Evolutionary conservation across 1,284 basidiomycete species (phyloP).

Genomic region (Austroboletus niveus): DNA sequence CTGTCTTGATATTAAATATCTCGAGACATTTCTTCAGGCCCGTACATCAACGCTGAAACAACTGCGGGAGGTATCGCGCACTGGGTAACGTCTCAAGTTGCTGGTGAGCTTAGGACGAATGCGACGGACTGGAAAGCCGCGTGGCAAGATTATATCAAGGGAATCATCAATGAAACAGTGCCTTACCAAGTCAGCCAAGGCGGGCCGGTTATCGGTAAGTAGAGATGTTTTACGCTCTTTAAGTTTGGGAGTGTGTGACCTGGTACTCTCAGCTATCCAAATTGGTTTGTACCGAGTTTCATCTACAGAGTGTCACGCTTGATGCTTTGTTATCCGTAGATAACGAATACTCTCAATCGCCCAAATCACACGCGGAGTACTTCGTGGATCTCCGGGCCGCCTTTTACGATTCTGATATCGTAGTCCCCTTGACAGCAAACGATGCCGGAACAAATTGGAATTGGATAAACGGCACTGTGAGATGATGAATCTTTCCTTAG

Average conservation of each 20-base stretch:
- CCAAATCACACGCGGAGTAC: slow-evolving; percentile 53
- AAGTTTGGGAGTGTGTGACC: slow-evolving; percentile 5
- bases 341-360: slow-evolving; percentile 69
- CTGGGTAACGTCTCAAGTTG: slow-evolving; percentile 71
- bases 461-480: slow-evolving; percentile 66
- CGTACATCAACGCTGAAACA: slow-evolving; percentile 80
- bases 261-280: slow-evolving; percentile 51
- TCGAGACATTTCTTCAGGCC: slow-evolving; percentile 32
- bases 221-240: not conserved
- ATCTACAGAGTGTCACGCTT: not conserved
- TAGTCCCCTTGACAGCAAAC: slow-evolving; percentile 73
- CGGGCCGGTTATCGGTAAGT: slow-evolving; percentile 71
- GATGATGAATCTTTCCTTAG: not conserved
- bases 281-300: slow-evolving; percentile 47
- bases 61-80: slow-evolving; percentile 78
- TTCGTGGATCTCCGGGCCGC: slow-evolving; percentile 61
- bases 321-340: slow-evolving; percentile 39
- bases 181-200: slow-evolving; percentile 68
- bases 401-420: slow-evolving; percentile 56
- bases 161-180: slow-evolving; percentile 57
- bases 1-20: not conserved
- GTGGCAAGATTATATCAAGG: slow-evolving; percentile 73
- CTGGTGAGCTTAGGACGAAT: slow-evolving; percentile 65
- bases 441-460: slow-evolving; percentile 58
- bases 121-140: slow-evolving; percentile 60